Base-by-base conservation (phyloP, 208 protist genomes). In the Leishmania arabica region DNA sequence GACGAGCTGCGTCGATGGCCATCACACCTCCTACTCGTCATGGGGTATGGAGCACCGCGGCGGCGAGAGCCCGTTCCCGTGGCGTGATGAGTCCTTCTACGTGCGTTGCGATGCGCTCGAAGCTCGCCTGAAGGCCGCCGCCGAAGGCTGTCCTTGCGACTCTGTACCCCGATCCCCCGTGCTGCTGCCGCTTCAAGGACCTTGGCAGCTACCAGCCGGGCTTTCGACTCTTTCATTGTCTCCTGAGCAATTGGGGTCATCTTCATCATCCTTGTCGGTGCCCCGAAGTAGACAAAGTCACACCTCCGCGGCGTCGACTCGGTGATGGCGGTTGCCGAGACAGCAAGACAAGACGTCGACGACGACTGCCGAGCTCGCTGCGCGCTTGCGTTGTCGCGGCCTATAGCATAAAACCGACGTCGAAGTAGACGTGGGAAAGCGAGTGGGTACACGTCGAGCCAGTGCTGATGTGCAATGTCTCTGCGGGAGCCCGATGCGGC, bases 131-230 rank as follows among this genome's bases (percentile, higher is more conserved):
- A 87, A 89, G 80, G 68, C 83, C 17, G 86, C 71, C 86, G 27
- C 83, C 83, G 9, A 86, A 76, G 62, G 68, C 82, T 15, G 78
- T 69, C 45, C 56, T 89, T 42, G 72, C 77, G 1, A 83, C 82
- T 81, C 77, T 87, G 40, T 89, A 87, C 80, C 54, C 86, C 78
- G 81, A 85, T 83, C 75, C 83, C 68, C 82, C 80, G 71, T 86
- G 86, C 82, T 71, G 77, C 49, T 15, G 58, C 37, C 71, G 71
- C 68, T 85, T 83, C 68, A 78, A 69, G 64, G 75, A 83, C 56
- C 13, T 74, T 49, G 80, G 75, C 83, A 77, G 64, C 58, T 89
- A 82, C 75, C 78, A 73, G 47, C 69, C 80, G 9, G 77, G 83
- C 79, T 89, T 89, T 62, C 42, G 51, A 77, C 47, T 89, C 84